Percentiles rank a stretch among this genome's conserved stretches.
Evolutionary conservation across 768 basidiomycete genomes (phyloP).

Genomic region (Mrakia hoshinonis): DNA sequence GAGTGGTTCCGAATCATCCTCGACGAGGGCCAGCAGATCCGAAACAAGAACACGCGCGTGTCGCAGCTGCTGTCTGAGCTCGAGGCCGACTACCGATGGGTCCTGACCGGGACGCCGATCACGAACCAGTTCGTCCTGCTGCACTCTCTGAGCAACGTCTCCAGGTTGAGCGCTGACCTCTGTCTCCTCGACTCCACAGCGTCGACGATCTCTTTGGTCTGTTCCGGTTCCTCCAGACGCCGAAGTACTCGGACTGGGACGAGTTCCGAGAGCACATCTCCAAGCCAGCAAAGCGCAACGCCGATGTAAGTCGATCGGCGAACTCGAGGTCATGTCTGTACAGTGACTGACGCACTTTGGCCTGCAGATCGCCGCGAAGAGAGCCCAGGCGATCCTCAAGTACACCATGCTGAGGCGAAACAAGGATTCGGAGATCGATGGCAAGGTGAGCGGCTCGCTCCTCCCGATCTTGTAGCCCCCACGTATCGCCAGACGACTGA

Average conservation of each 20-base stretch:
- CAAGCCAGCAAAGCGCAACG: slow-evolving; percentile 39
- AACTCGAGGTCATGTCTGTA: background rate
- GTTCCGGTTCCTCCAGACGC: slow-evolving; percentile 42
- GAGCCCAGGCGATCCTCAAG: slow-evolving; percentile 50
- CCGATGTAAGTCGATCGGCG: slow-evolving; percentile 33
- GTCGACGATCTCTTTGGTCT: slow-evolving; percentile 51
- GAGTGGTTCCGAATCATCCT: slow-evolving; percentile 58
- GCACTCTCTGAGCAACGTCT: too few species aligned
- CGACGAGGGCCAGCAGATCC: slow-evolving; percentile 56
- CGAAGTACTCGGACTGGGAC: slow-evolving; percentile 50
- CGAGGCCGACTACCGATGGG: slow-evolving; percentile 54
- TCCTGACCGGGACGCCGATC: slow-evolving; percentile 49
- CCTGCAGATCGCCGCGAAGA: slow-evolving; percentile 47
- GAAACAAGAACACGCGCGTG: slow-evolving; percentile 34
- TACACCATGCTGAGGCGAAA: slow-evolving; percentile 56
- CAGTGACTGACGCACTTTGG: background rate
- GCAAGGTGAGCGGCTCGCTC: slow-evolving; percentile 45
- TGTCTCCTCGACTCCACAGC: slow-evolving; percentile 52
- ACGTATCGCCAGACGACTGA: background rate
- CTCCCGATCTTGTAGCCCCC: background rate
- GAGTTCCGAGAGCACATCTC: slow-evolving; percentile 49
- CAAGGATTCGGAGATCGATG: slow-evolving; percentile 59
- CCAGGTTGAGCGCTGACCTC: too few species aligned
- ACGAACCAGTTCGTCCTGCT: slow-evolving; percentile 55
- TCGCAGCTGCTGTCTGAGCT: slow-evolving; percentile 48